phyloP scores from a whole-genome alignment of 1,284 basidiomycete genomes.

The Violaceomyces palustris region DNA sequence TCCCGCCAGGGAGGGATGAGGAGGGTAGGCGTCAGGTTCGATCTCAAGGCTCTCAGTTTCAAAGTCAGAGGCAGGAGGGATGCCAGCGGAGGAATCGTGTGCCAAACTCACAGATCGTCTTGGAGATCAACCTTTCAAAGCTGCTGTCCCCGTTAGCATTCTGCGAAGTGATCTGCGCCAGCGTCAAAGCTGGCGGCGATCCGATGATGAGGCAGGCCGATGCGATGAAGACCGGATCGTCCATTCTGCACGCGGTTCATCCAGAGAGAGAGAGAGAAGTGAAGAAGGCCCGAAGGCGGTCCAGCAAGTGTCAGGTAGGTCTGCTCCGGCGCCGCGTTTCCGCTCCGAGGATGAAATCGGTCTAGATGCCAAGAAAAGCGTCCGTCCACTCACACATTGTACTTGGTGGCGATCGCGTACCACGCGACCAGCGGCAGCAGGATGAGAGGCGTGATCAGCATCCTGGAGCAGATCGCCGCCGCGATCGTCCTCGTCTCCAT shows the following conservation, averaged over 20 bases:
- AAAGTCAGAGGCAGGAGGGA: too few relatives aligned
- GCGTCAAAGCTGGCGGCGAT: constrained; percentile 65
- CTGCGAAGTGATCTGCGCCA: constrained; percentile 74
- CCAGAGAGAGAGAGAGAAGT: too few relatives aligned
- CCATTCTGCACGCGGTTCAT: constrained; percentile 25
- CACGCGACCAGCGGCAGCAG: constrained; percentile 55
- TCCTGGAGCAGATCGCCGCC: constrained; percentile 71
- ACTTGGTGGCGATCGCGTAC: constrained; percentile 18
- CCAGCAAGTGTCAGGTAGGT: too few relatives aligned
- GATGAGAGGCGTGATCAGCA: constrained; percentile 76
- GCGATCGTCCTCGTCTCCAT: constrained; percentile 66
- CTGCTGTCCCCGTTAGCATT: constrained; percentile 68
- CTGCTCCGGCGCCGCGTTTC: too few relatives aligned
- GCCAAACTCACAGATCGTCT: constrained; percentile 56
- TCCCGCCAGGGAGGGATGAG: constrained; percentile 15
- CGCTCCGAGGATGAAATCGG: too few relatives aligned
- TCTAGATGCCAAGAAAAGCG: too few relatives aligned
- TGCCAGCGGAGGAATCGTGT: too few relatives aligned
- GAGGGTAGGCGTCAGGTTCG: too few relatives aligned
- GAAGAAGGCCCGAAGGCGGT: too few relatives aligned
- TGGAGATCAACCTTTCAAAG: constrained; percentile 77
- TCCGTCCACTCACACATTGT: constrained; percentile 13
- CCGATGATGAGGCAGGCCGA: constrained; percentile 70
- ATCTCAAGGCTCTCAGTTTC: too few relatives aligned
- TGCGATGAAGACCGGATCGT: constrained; percentile 73